Conservation (phyloP, 2,329 filamentous ascomycete genomes). For the Fusarium veterinarium region DNA sequence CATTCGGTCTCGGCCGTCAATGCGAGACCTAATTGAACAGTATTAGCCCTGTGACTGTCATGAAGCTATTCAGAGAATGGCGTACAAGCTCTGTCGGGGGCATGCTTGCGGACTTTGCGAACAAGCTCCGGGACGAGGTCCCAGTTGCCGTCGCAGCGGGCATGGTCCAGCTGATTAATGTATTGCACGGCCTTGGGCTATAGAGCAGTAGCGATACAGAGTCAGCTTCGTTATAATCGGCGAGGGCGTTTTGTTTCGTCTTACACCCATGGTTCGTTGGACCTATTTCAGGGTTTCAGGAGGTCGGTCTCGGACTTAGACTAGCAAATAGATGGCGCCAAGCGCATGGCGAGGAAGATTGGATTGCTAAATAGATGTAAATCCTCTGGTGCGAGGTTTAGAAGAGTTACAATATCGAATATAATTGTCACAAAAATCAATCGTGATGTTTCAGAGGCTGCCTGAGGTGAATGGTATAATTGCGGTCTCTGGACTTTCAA, state of each 20-base stretch:
- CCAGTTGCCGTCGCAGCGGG: conserved; percentile 91
- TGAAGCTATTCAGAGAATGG: conserved; percentile 6
- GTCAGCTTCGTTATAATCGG: conserved; percentile 33
- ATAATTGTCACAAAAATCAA: background rate
- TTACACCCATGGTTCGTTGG: conserved; percentile 54
- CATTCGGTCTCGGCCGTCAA: conserved; percentile 77
- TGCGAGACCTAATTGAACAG: conserved; percentile 67
- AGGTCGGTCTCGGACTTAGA: conserved; percentile 35
- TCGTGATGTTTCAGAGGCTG: conserved; percentile 11
- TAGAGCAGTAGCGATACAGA: conserved; percentile 28
- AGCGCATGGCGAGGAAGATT: conserved; percentile 38
- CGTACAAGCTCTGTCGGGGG: conserved; percentile 85
- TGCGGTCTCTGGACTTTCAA: conserved; percentile 31
- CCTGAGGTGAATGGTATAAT: conserved; percentile 22
- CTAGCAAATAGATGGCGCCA: conserved; percentile 41
- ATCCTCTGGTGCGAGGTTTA: conserved; percentile 7
- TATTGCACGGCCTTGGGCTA: conserved; percentile 84
- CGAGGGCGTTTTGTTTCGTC: conserved; percentile 31
- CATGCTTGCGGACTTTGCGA: conserved; percentile 94
- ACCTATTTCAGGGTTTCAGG: conserved; percentile 48
- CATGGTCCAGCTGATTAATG: conserved; percentile 83
- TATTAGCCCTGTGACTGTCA: conserved; percentile 19
- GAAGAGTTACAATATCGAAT: background rate
- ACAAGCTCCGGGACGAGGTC: conserved; percentile 86
- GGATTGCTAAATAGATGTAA: background rate